Evolutionary conservation across 1,139 yeast genomes (phyloP).

Genomic region (Pichia inconspicua): DNA sequence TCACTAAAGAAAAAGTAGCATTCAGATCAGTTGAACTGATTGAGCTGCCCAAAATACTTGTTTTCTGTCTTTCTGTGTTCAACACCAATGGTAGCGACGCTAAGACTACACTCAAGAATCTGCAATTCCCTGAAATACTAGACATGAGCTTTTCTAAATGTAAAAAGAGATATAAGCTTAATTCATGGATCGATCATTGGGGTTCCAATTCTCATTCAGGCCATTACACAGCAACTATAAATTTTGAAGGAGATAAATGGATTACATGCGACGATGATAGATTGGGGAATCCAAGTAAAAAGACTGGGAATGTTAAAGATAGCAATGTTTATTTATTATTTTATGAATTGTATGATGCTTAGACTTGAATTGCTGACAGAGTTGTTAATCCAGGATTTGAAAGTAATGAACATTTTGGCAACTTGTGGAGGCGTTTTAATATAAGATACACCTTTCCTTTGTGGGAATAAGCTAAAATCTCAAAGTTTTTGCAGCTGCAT

Average conservation of each 20-base stretch:
- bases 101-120: constrained; percentile 18
- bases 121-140: constrained; percentile 23
- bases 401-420: no score
- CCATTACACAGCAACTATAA: constrained; percentile 82
- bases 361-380: no score
- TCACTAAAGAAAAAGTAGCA: constrained; percentile 20
- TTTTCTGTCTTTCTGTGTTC: constrained; percentile 27
- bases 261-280: constrained; percentile 66
- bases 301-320: constrained; percentile 16
- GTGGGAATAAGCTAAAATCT: no score
- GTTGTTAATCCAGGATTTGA: no score
- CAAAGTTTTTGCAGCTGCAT: no score
- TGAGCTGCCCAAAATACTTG: constrained; percentile 26
- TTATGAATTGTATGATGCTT: constrained; percentile 13
- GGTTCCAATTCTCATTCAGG: constrained; percentile 77
- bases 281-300: constrained; percentile 15
- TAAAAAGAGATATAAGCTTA: constrained; percentile 46
- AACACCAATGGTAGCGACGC: constrained; percentile 21
- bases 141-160: constrained; percentile 17
- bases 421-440: no score
- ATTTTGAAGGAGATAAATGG: constrained; percentile 50
- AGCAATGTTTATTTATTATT: constrained; percentile 26
- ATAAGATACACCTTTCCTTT: no score
- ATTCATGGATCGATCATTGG: constrained; percentile 83
- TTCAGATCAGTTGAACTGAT: constrained; percentile 23